Base-by-base conservation (phyloP, 1,139 yeast species). In the Eremothecium gossypii region DNA sequence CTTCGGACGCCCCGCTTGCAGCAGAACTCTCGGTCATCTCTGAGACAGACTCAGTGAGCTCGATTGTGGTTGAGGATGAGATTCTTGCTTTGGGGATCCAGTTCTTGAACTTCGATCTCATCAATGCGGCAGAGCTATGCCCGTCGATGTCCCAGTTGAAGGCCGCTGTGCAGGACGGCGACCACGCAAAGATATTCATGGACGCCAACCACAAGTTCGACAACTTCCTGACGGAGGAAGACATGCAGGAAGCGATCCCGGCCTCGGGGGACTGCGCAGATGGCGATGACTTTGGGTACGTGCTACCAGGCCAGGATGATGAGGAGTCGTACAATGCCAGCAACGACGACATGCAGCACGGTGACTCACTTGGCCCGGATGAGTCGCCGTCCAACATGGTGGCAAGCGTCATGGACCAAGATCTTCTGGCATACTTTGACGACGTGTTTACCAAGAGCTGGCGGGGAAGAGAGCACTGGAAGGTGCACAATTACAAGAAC, bases 401-500 rank as follows among this genome's bases (percentile, higher is more conserved):
- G 13, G 53, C 56, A 7, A 68, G 67, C 40, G 68, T 76, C n/a
- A 61, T 76, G 49, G 86, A 79, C 51, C 71, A 72, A 44, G 86
- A 81, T 52, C 68, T 85, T 41, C 78, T 86, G 79, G 79, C 85
- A 1, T 83, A 83, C 58, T 84, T 85, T 60, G 94, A 85, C 56
- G 79, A 76, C 47, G 72, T 76, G 12, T 65, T 84, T 64, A 77
- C 71, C 48, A 71, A 74, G 37, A 80, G 77, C 58, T 86, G 95
- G 95, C 74, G 94, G 35, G 96, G 96, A 7, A 91, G 96, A 5
- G 93, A 85, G 49, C 93, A 86, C 62, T 91, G 97, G 97, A 83
- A 83, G 62, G 84, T 89, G 8, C 67, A 74, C 35, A 76, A 77
- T 26, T 67, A 83, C 44, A 80, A 71, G 51, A 64, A 62, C 27